Percentiles rank a stretch among this genome's conserved stretches.
phyloP scores from a whole-genome alignment of 2,329 filamentous ascomycete genomes.

The Aureobasidium sp. region DNA sequence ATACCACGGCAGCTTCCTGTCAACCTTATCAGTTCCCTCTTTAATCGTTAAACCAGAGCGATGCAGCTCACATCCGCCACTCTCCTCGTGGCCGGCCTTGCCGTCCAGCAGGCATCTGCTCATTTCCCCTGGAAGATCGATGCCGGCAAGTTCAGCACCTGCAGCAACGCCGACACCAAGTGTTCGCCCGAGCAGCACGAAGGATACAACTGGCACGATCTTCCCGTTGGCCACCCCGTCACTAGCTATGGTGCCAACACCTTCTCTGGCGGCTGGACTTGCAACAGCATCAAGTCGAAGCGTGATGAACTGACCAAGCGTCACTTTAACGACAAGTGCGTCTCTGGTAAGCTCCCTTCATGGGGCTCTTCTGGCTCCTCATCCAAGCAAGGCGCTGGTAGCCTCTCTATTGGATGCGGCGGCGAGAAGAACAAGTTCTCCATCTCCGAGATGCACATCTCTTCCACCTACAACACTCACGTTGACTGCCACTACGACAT shows the following conservation, averaged over 20 bases:
- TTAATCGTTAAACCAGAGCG: constrained; percentile 12
- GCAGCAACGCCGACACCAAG: constrained; percentile 65
- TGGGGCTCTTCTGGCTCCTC: constrained; percentile 17
- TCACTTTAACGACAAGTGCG: constrained; percentile 34
- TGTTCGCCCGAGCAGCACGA: constrained; percentile 60
- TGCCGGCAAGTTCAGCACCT: constrained; percentile 52
- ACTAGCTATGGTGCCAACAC: constrained; percentile 60
- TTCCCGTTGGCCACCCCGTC: constrained; percentile 45
- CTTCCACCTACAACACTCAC: constrained; percentile 64
- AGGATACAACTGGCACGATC: constrained; percentile 57
- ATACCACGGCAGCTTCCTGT: constrained; percentile 13
- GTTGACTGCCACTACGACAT: constrained; percentile 83
- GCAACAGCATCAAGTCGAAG: constrained; percentile 52
- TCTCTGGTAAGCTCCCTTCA: constrained; percentile 32
- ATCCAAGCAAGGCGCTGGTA: constrained; percentile 37
- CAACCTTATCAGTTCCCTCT: background rate
- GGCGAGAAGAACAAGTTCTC: constrained; percentile 56
- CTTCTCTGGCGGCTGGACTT: constrained; percentile 67
- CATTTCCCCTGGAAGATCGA: constrained; percentile 38
- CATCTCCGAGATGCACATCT: constrained; percentile 63
- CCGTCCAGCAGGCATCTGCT: constrained; percentile 39
- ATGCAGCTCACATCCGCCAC: constrained; percentile 22
- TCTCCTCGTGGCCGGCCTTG: constrained; percentile 39
- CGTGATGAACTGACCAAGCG: constrained; percentile 45
- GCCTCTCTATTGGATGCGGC: constrained; percentile 49